These are phyloP conservation scores for Cladosporium velox DNA, from an alignment of 2,329 filamentous ascomycete genomes.

Conservation along the genomic window DNA sequence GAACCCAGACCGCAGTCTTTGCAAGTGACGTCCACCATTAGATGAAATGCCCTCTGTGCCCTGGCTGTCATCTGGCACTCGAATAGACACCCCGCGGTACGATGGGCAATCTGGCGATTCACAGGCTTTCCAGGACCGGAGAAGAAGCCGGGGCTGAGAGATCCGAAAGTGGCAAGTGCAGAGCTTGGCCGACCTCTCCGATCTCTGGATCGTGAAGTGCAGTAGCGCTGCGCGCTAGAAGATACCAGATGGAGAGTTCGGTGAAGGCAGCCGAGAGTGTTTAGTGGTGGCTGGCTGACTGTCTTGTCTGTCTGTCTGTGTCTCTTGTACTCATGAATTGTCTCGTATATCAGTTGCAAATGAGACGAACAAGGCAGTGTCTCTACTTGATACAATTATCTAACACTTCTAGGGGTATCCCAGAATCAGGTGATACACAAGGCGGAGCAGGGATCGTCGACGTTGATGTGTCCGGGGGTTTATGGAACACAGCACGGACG, in stretches of 20 bases:
- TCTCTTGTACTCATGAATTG: background rate
- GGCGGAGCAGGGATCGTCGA: background rate
- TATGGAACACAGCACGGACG: background rate
- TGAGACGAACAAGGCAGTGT: background rate
- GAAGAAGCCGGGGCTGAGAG: background rate
- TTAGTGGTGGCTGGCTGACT: background rate
- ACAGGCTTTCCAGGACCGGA: background rate
- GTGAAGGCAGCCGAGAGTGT: background rate
- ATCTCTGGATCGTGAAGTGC: constrained; percentile 11
- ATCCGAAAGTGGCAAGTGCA: constrained; percentile 10
- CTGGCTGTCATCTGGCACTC: background rate
- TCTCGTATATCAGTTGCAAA: background rate
- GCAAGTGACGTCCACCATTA: background rate
- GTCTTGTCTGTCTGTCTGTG: background rate
- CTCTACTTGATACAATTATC: background rate
- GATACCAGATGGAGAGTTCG: background rate
- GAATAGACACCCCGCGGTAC: background rate
- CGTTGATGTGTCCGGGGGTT: background rate
- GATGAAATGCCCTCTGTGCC: background rate
- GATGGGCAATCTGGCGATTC: background rate
- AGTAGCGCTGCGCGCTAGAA: constrained; percentile 7
- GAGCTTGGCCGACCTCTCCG: constrained; percentile 2
- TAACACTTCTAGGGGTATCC: background rate
- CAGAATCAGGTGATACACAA: background rate
- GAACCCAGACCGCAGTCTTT: background rate